Evolutionary conservation across 2,329 filamentous ascomycete species (phyloP).

Genomic region (Neofusicoccum cordaticola): DNA sequence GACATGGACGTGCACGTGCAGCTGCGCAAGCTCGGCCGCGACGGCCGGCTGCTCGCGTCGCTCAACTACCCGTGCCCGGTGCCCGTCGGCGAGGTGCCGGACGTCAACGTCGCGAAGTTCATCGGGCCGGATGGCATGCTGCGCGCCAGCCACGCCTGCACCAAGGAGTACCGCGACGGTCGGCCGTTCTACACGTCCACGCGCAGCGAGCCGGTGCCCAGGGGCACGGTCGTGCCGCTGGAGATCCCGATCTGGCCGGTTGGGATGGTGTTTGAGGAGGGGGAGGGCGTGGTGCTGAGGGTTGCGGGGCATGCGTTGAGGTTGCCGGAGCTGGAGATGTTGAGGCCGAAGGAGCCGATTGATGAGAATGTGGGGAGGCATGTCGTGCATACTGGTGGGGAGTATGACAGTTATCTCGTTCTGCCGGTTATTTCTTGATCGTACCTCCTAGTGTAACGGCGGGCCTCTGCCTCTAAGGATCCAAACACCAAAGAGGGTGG

Average conservation of each 20-base stretch:
- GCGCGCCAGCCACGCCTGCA: conserved; percentile 19
- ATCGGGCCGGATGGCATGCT: conserved; percentile 21
- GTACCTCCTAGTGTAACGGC: too few relatives aligned
- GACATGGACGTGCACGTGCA: conserved; percentile 20
- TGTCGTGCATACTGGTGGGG: conserved; percentile 1
- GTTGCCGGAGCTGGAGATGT: background rate
- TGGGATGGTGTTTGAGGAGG: conserved; percentile 47
- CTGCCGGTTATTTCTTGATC: background rate
- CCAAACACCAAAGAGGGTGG: too few relatives aligned
- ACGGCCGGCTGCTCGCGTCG: background rate
- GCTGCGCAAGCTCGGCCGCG: conserved; percentile 20
- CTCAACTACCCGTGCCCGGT: conserved; percentile 16
- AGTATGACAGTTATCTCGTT: background rate
- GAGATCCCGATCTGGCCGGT: conserved; percentile 51
- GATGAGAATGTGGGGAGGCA: conserved; percentile 3
- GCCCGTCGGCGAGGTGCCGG: conserved; percentile 11
- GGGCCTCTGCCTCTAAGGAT: too few relatives aligned
- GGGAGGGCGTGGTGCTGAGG: conserved; percentile 27
- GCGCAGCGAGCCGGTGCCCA: conserved; percentile 40
- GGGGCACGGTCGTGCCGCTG: conserved; percentile 43
- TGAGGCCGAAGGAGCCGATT: background rate
- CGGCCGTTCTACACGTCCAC: conserved; percentile 27
- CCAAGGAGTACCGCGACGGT: background rate
- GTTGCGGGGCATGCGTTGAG: conserved; percentile 2
- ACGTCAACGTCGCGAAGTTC: conserved; percentile 20